Evolutionary conservation across 1,284 basidiomycete genomes (phyloP).

Genomic region (Peniophora sp.): DNA sequence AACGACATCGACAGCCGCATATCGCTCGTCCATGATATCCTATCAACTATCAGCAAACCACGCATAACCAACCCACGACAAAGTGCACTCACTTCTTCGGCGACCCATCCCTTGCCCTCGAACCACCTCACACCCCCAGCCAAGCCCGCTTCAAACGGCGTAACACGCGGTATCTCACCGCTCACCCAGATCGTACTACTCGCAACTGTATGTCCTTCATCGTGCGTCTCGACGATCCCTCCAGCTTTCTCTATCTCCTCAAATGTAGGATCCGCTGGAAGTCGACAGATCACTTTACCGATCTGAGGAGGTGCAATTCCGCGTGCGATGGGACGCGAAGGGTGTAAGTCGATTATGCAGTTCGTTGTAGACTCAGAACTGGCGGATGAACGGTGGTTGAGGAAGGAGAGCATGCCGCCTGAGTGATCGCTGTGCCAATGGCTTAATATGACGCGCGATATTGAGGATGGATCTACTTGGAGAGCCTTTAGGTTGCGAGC

Average conservation of each 20-base stretch:
- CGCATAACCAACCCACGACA: not conserved
- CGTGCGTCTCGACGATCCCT: slow-evolving; percentile 48
- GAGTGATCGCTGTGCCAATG: slow-evolving; percentile 87
- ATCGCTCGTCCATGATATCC: slow-evolving; percentile 79
- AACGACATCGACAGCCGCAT: slow-evolving; percentile 65
- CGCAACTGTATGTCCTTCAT: slow-evolving; percentile 55
- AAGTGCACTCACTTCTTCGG: slow-evolving; percentile 46
- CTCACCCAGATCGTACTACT: slow-evolving; percentile 62
- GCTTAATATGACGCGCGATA: slow-evolving; percentile 63
- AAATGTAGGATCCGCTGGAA: slow-evolving; percentile 67
- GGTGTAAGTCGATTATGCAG: slow-evolving; percentile 66
- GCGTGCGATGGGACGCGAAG: slow-evolving; percentile 62
- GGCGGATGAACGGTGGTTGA: slow-evolving; percentile 30
- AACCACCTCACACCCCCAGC: slow-evolving; percentile 63
- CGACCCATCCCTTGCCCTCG: slow-evolving; percentile 41
- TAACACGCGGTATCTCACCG: slow-evolving; percentile 70
- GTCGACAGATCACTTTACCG: slow-evolving; percentile 45
- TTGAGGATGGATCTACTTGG: slow-evolving; percentile 40
- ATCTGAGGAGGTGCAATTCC: slow-evolving; percentile 62
- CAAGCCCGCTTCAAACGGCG: slow-evolving; percentile 60
- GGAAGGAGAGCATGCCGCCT: slow-evolving; percentile 59
- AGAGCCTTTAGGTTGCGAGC: slow-evolving; percentile 62
- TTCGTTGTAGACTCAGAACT: slow-evolving; percentile 5
- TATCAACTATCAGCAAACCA: slow-evolving; percentile 17
- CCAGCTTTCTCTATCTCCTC: slow-evolving; percentile 50